Conservation (phyloP, 2,329 filamentous ascomycete species). For the Dichotomopilus funicola region DNA sequence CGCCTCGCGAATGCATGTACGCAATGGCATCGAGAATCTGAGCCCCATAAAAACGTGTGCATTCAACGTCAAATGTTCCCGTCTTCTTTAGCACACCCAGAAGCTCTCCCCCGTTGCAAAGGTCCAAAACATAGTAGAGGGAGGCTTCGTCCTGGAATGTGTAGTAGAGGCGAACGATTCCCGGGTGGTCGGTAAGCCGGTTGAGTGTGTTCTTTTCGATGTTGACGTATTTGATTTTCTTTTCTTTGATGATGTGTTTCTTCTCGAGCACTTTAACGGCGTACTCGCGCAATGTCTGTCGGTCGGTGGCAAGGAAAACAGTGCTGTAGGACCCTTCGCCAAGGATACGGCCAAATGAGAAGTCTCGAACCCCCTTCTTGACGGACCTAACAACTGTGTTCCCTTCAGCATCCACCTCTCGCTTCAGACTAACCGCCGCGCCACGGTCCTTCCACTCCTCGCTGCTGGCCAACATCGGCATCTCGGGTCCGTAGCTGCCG, state of each 20-base stretch:
- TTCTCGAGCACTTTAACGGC: slow-evolving; percentile 98
- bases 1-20: slow-evolving; percentile 94
- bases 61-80: slow-evolving; percentile 90
- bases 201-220: slow-evolving; percentile 99
- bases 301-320: slow-evolving; percentile 85
- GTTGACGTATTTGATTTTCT: slow-evolving; percentile 99
- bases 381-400: slow-evolving; percentile 75
- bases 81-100: slow-evolving; percentile 91
- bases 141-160: slow-evolving; percentile 97
- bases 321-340: slow-evolving; percentile 98
- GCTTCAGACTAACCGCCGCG: slow-evolving; percentile 74
- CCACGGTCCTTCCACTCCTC: slow-evolving; percentile 96
- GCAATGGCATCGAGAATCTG: slow-evolving; percentile 95
- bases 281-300: slow-evolving; percentile 91
- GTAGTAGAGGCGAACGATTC: slow-evolving; percentile 94
- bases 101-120: slow-evolving; percentile 87
- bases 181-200: slow-evolving; percentile 89
- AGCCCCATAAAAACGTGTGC: slow-evolving; percentile 86
- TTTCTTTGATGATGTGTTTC: slow-evolving; percentile 98
- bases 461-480: slow-evolving; percentile 50
- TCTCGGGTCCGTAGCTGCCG: slow-evolving; percentile 33
- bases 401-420: slow-evolving; percentile 80
- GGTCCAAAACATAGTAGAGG: slow-evolving; percentile 91
- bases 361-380: slow-evolving; percentile 96
- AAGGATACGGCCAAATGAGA: slow-evolving; percentile 82